phyloP scores from a whole-genome alignment of 2,329 filamentous ascomycete genomes.

The Talaromyces amestolkiae region DNA sequence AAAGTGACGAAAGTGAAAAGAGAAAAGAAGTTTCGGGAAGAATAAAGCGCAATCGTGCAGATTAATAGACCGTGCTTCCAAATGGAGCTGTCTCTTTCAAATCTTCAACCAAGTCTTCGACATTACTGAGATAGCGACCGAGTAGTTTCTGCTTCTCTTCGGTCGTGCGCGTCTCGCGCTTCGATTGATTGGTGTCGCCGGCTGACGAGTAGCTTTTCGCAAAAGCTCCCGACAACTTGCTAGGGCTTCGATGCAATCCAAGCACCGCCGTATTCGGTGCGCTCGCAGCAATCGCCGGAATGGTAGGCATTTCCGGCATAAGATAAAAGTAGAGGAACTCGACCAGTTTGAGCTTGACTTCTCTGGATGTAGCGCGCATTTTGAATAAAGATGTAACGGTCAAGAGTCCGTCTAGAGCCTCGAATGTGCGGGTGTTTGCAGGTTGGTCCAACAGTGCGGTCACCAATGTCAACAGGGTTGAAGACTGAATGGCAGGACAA shows the following conservation, averaged over 20 bases:
- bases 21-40: background rate
- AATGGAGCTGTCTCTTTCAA: conserved; percentile 76
- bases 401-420: conserved; percentile 84
- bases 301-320: conserved; percentile 73
- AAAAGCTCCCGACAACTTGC: conserved; percentile 63
- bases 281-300: conserved; percentile 28
- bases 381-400: conserved; percentile 93
- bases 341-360: conserved; percentile 92
- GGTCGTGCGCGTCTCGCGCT: conserved; percentile 59
- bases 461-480: conserved; percentile 85
- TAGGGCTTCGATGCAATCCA: conserved; percentile 65
- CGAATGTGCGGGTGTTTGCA: conserved; percentile 85
- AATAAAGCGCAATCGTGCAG: background rate
- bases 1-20: background rate
- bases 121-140: conserved; percentile 73
- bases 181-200: conserved; percentile 25
- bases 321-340: conserved; percentile 99
- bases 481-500: conserved; percentile 86
- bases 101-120: conserved; percentile 81
- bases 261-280: conserved; percentile 40
- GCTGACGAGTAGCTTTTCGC: conserved; percentile 38
- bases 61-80: conserved; percentile 50
- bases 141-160: conserved; percentile 80
- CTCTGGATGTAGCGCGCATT: conserved; percentile 75
- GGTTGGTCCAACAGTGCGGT: conserved; percentile 83